Evolutionary conservation across 2,329 filamentous ascomycete species (phyloP).

Genomic region (Talaromyces verruculosus): DNA sequence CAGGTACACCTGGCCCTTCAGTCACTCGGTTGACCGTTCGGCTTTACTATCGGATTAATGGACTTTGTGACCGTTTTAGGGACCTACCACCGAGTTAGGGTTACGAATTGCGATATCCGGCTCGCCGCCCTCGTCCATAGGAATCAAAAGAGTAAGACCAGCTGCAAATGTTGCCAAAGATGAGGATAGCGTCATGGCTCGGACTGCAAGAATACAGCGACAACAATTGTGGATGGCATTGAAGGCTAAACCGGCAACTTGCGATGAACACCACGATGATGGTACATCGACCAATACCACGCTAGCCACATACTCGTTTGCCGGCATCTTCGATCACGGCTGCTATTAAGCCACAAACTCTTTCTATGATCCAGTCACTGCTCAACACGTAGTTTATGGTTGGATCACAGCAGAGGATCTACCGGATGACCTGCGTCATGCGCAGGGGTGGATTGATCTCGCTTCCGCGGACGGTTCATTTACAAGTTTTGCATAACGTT

Average conservation of each 20-base stretch:
- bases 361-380: neutral
- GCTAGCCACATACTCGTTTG: neutral
- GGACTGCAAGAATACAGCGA: neutral
- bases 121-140: too few relatives aligned
- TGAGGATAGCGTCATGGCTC: neutral
- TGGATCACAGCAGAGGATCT: neutral
- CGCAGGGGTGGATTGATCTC: neutral
- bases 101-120: too few relatives aligned
- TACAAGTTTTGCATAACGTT: neutral
- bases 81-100: too few relatives aligned
- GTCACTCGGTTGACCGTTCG: neutral
- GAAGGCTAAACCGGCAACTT: neutral
- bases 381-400: neutral
- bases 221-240: neutral
- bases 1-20: neutral
- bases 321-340: neutral
- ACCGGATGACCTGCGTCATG: neutral
- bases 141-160: too few relatives aligned
- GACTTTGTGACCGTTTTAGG: neutral
- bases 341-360: neutral
- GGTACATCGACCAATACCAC: neutral
- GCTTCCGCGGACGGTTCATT: neutral
- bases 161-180: too few relatives aligned
- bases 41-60: neutral
- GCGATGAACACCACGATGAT: neutral